Evolutionary conservation across 164 flowering plant species (phyloP).

Genomic region (Umbellularia californica): DNA sequence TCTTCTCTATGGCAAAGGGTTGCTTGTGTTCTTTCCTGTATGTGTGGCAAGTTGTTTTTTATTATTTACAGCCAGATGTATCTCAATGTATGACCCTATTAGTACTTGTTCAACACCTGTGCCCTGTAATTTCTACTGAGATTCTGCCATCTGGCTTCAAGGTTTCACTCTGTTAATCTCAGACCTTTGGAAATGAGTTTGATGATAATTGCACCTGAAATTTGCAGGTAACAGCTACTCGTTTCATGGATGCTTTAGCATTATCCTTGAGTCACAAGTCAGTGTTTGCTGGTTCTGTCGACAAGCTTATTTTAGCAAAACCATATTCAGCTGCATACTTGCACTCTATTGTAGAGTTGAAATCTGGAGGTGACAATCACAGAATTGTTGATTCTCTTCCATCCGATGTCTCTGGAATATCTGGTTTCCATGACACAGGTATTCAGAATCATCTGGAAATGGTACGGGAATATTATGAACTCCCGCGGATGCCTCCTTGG

Average conservation of each 20-base stretch:
- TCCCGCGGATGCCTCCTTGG: slow-evolving; percentile 97
- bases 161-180: background rate
- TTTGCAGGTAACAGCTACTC: slow-evolving; percentile 59
- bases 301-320: slow-evolving; percentile 44
- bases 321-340: slow-evolving; percentile 65
- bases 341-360: slow-evolving; percentile 69
- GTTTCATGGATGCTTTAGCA: slow-evolving; percentile 60
- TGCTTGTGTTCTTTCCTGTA: too few species aligned
- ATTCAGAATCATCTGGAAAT: slow-evolving; percentile 9
- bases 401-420: slow-evolving; percentile 15
- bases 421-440: slow-evolving; percentile 18
- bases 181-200: slow-evolving; percentile 4
- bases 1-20: too few species aligned
- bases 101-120: too few species aligned
- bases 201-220: slow-evolving; percentile 5
- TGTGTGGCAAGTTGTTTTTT: too few species aligned
- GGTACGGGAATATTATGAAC: slow-evolving; percentile 31
- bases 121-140: background rate
- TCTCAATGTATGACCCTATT: too few species aligned
- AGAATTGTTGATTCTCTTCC: slow-evolving; percentile 15
- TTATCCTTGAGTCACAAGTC: slow-evolving; percentile 73
- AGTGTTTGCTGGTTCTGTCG: slow-evolving; percentile 77
- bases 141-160: background rate
- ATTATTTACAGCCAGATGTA: too few species aligned
- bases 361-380: slow-evolving; percentile 21